A percentile compares a stretch with the other conserved stretches of the same genome.
Conservation (phyloP, 257 asterid genomes). For the Capsicum chinense region DNA sequence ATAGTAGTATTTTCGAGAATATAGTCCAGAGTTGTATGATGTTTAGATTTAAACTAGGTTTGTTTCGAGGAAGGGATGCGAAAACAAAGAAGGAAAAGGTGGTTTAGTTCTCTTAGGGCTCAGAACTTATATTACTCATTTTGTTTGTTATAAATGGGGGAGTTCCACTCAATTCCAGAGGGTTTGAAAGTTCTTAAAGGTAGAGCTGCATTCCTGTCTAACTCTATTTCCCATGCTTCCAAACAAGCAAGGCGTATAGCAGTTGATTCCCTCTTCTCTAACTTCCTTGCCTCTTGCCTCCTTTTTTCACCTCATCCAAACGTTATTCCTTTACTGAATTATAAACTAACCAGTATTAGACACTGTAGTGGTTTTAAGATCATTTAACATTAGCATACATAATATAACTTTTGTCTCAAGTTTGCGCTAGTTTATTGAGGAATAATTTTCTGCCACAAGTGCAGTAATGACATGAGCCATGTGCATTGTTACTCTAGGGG, state of each 20-base stretch:
- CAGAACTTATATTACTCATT: background rate
- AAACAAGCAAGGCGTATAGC: background rate
- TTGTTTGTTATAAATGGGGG: background rate
- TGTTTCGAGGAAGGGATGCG: background rate
- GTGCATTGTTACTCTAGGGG: background rate
- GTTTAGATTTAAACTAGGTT: background rate
- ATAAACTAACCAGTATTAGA: slow-evolving; percentile 9
- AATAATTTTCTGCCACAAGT: background rate
- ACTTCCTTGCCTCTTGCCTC: background rate
- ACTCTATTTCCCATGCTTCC: background rate
- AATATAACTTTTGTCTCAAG: slow-evolving; percentile 20
- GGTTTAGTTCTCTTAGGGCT: background rate
- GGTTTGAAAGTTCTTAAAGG: background rate
- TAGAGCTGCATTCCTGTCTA: background rate
- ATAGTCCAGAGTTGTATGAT: background rate
- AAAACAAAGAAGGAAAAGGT: background rate
- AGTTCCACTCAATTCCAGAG: background rate
- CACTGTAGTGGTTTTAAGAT: slow-evolving; percentile 5
- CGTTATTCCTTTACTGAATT: background rate
- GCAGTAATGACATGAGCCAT: slow-evolving; percentile 21
- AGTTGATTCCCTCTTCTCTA: background rate
- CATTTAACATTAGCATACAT: slow-evolving; percentile 1
- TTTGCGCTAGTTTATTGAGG: background rate
- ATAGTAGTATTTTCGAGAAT: background rate
- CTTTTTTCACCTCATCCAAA: slow-evolving; percentile 3